Base-by-base conservation (phyloP, 305 asterid genomes). In the Fraxinus latifolia region DNA sequence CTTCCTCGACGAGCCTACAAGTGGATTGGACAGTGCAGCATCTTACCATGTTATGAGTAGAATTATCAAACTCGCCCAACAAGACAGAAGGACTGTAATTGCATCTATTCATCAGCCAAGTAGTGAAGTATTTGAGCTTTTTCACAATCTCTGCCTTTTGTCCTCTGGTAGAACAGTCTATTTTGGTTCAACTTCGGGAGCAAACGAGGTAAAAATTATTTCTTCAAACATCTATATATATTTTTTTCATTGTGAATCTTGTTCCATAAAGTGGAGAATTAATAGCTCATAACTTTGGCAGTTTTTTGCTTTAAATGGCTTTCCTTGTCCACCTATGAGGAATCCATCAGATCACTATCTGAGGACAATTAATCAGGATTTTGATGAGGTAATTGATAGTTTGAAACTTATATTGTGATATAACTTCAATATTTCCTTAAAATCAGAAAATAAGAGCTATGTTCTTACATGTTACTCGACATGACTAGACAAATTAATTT, bases 21-120 rank as follows among this genome's bases (percentile, higher is more conserved):
- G 91, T 55, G 97, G 97, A 5, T 82, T 93, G 29, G 96, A 93
- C 75, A 93, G 97, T 76, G 97, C 97, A 0, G 91, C 97, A 3
- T 88, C 97, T 33, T 92, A 84, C 81, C 90, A 90, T 68, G 93
- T 92, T 47, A 91, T 91, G 91, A 90, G 80, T 32, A 87, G 91
- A 5, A 88, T 91, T 12, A 82, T 84, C 76, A 86, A 80, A 39
- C 79, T 89, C 19, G 87, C 87, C 6, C 79, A 65, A 71, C 87
- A 87, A 23, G 88, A 85, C 15, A 27, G 80, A 27, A 88, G 78
- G 27, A 92, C 95, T 0, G 81, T 91, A 0, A 55, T 91, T 37
- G 90, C 87, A 3, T 90, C 97, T 1, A 89, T 91, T 33, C 97
- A 92, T 80, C 97, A 92, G 67, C 97, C 97, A 0, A 91, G 92